Evolutionary conservation across 2,329 filamentous ascomycete species (phyloP).

Genomic region (Leptodontidium sp.): DNA sequence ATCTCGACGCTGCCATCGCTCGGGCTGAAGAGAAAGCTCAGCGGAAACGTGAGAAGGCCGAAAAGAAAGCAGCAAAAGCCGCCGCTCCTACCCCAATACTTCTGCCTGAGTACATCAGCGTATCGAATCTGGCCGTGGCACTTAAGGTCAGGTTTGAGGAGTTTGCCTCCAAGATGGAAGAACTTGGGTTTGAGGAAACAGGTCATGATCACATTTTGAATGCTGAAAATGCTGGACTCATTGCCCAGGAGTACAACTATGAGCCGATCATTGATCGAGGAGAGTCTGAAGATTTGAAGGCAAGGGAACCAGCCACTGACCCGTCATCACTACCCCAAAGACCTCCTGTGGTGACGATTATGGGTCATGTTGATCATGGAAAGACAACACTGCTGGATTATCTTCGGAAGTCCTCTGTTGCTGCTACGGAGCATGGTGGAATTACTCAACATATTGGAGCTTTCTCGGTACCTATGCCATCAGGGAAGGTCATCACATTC

Average conservation of each 20-base stretch:
- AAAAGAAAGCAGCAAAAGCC: constrained; percentile 51
- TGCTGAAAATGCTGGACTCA: constrained; percentile 86
- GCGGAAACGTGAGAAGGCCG: constrained; percentile 44
- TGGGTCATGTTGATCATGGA: constrained; percentile 98
- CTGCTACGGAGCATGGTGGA: constrained; percentile 89
- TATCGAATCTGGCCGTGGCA: constrained; percentile 80
- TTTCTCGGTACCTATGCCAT: constrained; percentile 88
- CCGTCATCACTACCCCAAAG: constrained; percentile 72
- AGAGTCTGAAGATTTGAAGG: constrained; percentile 73
- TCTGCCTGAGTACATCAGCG: constrained; percentile 89
- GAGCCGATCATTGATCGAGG: constrained; percentile 79
- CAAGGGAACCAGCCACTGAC: constrained; percentile 74
- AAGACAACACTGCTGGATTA: constrained; percentile 97
- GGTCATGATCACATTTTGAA: constrained; percentile 86
- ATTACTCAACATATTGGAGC: constrained; percentile 99
- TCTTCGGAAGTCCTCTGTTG: constrained; percentile 90
- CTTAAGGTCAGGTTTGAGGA: constrained; percentile 74
- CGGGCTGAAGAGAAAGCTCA: constrained; percentile 54
- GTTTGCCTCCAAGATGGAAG: constrained; percentile 78
- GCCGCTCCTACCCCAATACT: constrained; percentile 68
- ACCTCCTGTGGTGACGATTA: constrained; percentile 96
- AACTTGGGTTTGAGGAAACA: constrained; percentile 90
- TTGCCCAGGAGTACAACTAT: constrained; percentile 92
- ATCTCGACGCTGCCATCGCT: constrained; percentile 44
- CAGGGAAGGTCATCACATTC: constrained; percentile 92